These are phyloP conservation scores for Trematosphaeria pertusa DNA, from an alignment of 2,329 filamentous ascomycete genomes.

Conservation along the genomic window DNA sequence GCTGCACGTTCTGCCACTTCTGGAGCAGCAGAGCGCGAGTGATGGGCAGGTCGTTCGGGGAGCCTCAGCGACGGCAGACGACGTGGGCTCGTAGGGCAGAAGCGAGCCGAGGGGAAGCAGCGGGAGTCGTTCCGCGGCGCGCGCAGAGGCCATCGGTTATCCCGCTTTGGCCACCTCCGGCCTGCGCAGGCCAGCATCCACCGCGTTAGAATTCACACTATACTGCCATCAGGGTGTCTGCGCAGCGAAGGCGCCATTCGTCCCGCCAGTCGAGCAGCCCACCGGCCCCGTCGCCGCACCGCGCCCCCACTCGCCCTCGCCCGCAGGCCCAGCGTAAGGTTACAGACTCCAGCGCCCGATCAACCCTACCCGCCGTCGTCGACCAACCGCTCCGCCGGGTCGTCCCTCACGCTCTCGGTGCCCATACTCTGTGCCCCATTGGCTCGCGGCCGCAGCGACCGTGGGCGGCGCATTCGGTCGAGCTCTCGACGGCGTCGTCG, in stretches of 20 bases:
- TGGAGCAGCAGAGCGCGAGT: too few relatives aligned
- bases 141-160: background rate
- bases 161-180: background rate
- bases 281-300: background rate
- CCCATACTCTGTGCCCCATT: too few relatives aligned
- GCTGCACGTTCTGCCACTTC: too few relatives aligned
- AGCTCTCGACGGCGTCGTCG: conserved; percentile 40
- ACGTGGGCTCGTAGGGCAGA: conserved; percentile 7
- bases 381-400: conserved; percentile 15
- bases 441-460: conserved; percentile 30
- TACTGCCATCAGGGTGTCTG: too few relatives aligned
- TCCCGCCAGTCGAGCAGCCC: background rate
- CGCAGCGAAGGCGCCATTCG: too few relatives aligned
- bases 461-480: conserved; percentile 37
- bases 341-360: conserved; percentile 7
- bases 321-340: background rate
- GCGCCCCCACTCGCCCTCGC: background rate
- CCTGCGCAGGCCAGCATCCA: background rate
- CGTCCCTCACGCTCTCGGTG: conserved; percentile 25
- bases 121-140: background rate
- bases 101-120: conserved; percentile 2
- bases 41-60: too few relatives aligned
- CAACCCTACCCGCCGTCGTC: conserved; percentile 12
- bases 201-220: too few relatives aligned
- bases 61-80: too few relatives aligned